Conservation (phyloP, 345 rosid species). For the Sonneratia caseolaris region DNA sequence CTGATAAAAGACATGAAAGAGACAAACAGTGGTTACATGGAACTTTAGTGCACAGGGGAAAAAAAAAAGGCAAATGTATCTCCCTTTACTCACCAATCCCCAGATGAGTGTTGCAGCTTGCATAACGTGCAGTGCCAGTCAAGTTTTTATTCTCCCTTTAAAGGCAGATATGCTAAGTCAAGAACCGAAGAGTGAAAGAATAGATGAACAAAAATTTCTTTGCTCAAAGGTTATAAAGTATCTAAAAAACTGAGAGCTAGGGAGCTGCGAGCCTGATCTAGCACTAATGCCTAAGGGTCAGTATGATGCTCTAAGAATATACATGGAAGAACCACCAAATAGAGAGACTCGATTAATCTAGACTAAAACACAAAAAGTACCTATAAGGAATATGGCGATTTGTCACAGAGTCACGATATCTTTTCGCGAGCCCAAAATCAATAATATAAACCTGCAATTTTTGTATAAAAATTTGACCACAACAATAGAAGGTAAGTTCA, state of each 20-base stretch:
- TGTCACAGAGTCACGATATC: conserved; percentile 52
- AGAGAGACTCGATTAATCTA: neutral
- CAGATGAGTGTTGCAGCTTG: conserved; percentile 96
- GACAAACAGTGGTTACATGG: neutral
- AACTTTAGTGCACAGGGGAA: too few species aligned
- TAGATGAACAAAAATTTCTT: neutral
- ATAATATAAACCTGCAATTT: conserved; percentile 47
- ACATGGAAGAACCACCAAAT: neutral
- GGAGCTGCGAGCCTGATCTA: neutral
- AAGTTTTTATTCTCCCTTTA: conserved; percentile 90
- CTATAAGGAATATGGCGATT: conserved; percentile 63
- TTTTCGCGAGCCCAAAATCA: conserved; percentile 81
- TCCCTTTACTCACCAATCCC: conserved; percentile 61
- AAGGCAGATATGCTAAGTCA: neutral
- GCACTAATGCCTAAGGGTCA: neutral
- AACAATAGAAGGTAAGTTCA: neutral
- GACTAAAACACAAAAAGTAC: conserved; percentile 14
- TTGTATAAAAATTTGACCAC: neutral
- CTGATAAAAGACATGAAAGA: conserved; percentile 19
- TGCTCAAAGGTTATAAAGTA: neutral
- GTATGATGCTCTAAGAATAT: too few species aligned
- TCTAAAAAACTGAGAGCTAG: neutral
- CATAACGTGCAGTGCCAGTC: conserved; percentile 96
- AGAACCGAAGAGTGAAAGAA: neutral
- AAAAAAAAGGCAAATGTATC: neutral